Conservation (phyloP, 1,139 yeast species). For the Geotrichum reessii region DNA sequence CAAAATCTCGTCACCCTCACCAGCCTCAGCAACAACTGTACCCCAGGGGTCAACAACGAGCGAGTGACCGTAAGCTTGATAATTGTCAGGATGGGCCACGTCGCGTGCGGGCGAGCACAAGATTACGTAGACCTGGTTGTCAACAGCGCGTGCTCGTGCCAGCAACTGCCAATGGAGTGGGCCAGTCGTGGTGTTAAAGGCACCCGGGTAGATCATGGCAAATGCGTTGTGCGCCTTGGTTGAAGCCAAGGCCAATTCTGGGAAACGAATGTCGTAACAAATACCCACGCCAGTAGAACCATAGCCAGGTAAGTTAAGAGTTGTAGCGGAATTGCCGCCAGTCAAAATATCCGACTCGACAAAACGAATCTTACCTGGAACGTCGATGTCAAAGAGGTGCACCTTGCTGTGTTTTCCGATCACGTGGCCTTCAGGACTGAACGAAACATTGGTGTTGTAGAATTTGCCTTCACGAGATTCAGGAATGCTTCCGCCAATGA, state of each 20-base stretch:
- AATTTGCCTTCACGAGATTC: conserved; percentile 53
- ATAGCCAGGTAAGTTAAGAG: conserved; percentile 58
- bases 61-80: conserved; percentile 93
- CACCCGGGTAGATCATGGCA: conserved; percentile 92
- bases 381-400: conserved; percentile 85
- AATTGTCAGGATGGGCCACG: conserved; percentile 46
- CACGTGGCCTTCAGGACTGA: conserved; percentile 61
- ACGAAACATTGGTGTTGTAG: conserved; percentile 79
- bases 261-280: conserved; percentile 89
- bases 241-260: conserved; percentile 67
- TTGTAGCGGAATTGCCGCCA: conserved; percentile 77
- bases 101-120: conserved; percentile 89
- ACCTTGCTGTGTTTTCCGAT: conserved; percentile 85
- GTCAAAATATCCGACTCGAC: conserved; percentile 70
- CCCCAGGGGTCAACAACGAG: conserved; percentile 84
- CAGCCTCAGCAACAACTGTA: conserved; percentile 74
- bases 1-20: conserved; percentile 73
- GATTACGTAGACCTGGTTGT: conserved; percentile 74
- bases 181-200: conserved; percentile 92
- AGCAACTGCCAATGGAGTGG: conserved; percentile 91
- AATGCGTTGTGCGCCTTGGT: conserved; percentile 43
- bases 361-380: conserved; percentile 82
- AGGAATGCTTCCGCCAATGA: conserved; percentile 91
- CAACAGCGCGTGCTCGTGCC: conserved; percentile 83
- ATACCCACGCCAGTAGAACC: conserved; percentile 86